Base-by-base conservation (phyloP, 2,329 filamentous ascomycete genomes). In the Aureobasidium sp. region DNA sequence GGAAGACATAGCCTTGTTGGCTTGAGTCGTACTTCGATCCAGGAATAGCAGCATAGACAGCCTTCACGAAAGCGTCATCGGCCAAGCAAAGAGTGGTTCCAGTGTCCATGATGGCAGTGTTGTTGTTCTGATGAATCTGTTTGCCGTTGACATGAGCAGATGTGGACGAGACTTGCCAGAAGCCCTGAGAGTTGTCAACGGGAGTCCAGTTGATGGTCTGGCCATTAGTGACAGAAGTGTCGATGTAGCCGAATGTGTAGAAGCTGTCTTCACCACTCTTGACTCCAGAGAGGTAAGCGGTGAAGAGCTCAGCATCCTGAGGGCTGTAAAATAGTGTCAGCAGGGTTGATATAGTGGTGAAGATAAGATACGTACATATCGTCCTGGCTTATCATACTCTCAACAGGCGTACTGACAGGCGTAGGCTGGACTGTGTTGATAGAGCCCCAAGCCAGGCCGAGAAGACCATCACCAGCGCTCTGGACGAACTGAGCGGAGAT, bases 161-260 rank as follows among this genome's bases (percentile, higher is more conserved):
- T 8, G 78, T 73, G 1, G 85, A 88, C 6, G 78, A 69, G 69
- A 90, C 83, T 71, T 81, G 76, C 88, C 87, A 91, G 76, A 88
- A 89, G 27, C 87, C 87, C 61, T 84, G 73, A 1, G 78, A 81
- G 62, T 81, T 84, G 73, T 90, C 84, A 53, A 90, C 74, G 13
- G 80, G 76, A 0, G 83, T 81, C 74, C 86, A 90, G 65, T 78
- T 72, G 45, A 63, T 59, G 55, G 55, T 47, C 63, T 59, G 13
- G 66, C 64, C 3, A 77, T 76, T 60, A 76, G 78, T 52, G 88
- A 77, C 0, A 83, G 79, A n/a, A 81, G 86, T 69, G 67, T 90
- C 87, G 68, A 90, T 86, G 71, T 79, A 87, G 25, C 88, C 88
- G 65, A 90, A 90, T 1, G 87, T 90, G 75, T 87, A 90, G 76